Percentiles rank a stretch among this genome's conserved stretches.
These are phyloP conservation scores for Plectranthus barbatus DNA, from an alignment of 257 asterid species.

Conservation along the genomic window DNA sequence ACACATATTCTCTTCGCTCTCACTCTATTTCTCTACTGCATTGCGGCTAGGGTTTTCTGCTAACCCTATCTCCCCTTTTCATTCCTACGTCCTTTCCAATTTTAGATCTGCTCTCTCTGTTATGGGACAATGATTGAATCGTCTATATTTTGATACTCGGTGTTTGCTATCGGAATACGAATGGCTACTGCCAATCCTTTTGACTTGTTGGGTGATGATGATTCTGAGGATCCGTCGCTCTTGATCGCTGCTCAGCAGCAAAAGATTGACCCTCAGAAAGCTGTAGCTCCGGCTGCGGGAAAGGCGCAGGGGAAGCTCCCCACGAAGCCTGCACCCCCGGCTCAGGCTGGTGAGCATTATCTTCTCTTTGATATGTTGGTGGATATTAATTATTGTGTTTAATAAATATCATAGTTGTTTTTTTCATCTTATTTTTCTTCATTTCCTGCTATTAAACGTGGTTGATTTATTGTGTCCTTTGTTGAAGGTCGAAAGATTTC, in stretches of 20 bases:
- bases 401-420: neutral
- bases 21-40: slow-evolving; percentile 13
- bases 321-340: slow-evolving; percentile 65
- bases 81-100: neutral
- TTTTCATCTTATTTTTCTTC: neutral
- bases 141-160: no score
- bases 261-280: slow-evolving; percentile 49
- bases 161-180: no score
- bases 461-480: neutral
- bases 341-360: slow-evolving; percentile 54
- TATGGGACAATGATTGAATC: no score
- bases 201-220: slow-evolving; percentile 82
- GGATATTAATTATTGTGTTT: neutral
- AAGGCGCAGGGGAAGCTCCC: slow-evolving; percentile 52
- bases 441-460: neutral
- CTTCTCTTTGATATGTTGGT: neutral
- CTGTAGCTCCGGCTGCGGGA: slow-evolving; percentile 19
- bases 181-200: slow-evolving; percentile 86
- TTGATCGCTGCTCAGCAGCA: slow-evolving; percentile 47
- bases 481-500: neutral
- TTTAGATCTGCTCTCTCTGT: no score
- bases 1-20: neutral
- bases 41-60: slow-evolving; percentile 83
- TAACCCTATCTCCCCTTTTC: slow-evolving; percentile 17
- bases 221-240: slow-evolving; percentile 53